Evolutionary conservation across 2,329 filamentous ascomycete species (phyloP), one percentile per base, ranked within the genome.

Genomic region (Aspergillus persii): DNA sequence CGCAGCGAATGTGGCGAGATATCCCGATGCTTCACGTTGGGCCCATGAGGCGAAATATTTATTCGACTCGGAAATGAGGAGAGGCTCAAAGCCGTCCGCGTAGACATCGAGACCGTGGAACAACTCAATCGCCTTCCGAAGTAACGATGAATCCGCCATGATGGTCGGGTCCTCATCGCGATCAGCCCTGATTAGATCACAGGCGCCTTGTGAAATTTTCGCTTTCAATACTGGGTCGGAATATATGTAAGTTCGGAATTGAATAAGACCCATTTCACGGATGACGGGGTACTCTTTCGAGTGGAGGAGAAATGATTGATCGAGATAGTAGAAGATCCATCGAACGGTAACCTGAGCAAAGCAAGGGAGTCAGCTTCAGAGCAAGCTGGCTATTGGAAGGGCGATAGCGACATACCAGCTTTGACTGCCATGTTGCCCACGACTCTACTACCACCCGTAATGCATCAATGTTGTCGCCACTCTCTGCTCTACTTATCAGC

Each of bases 311-410:
- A 92, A 97, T 2, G 92, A 91, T 63, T 95, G 88, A 73, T 99
- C 94, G 64, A 99, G 84, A 70, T 93, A 99, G 78, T 92, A 96
- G 77, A 97, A 98, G 44, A 96, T 89, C 63, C 90, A 94, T 52
- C 92, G 86, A 54, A 99, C 85, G 12, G 88, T 87, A 64, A 87
- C 84, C 87, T 92, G 66, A 33, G 11, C 41, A 50, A 29, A 48
- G 50, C 44, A 50, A 53, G 54, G 23, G 9, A 29, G 26, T 27
- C 12, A 29, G n/a, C 33, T 26, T 30, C 23, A 9, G 9, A 48
- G 29, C 8, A 18, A 2, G n/a, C 2, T 2, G 12, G 9, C 18
- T 27, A 50, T 9, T 26, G 26, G 4, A 31, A 5, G 8, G 8
- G 15, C 1, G 36, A 18, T 11, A 9, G 33, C 11, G 8, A 74